Conservation (phyloP, 768 basidiomycete species). For the Rhodotorula sphaerocarpa region DNA sequence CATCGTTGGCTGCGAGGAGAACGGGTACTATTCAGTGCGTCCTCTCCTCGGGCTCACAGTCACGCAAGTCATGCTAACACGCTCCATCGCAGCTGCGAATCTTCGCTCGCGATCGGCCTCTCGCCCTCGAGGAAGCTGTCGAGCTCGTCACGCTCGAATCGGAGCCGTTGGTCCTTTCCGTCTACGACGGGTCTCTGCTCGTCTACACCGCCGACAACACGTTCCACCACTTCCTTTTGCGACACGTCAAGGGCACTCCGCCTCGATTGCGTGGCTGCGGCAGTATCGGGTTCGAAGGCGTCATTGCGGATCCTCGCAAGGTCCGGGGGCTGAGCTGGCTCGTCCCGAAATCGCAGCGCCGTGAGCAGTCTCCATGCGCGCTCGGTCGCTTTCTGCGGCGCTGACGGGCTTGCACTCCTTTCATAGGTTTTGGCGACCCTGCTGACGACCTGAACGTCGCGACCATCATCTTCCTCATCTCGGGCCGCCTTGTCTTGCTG, state of each 20-base stretch:
- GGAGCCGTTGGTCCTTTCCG: constrained; percentile 73
- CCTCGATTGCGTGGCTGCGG: constrained; percentile 86
- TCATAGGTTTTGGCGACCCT: constrained; percentile 84
- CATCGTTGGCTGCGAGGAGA: constrained; percentile 72
- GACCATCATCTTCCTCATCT: constrained; percentile 90
- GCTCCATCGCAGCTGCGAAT: constrained; percentile 89
- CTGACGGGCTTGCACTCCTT: background rate
- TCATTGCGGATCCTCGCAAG: constrained; percentile 70
- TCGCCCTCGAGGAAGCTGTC: constrained; percentile 72
- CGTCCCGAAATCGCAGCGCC: constrained; percentile 85
- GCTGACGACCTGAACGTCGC: constrained; percentile 85
- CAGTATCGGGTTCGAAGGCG: constrained; percentile 85
- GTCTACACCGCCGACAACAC: constrained; percentile 94
- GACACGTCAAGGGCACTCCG: constrained; percentile 54
- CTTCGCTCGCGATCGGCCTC: constrained; percentile 84
- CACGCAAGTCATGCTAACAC: too few species aligned
- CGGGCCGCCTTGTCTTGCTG: constrained; percentile 78
- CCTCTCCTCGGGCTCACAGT: constrained; percentile 40
- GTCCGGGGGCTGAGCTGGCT: constrained; percentile 94
- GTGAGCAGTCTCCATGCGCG: constrained; percentile 49
- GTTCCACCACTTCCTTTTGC: constrained; percentile 80
- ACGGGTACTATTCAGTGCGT: constrained; percentile 66
- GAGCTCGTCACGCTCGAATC: constrained; percentile 68
- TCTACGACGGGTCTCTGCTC: constrained; percentile 88
- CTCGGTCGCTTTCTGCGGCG: constrained; percentile 1